Base-by-base conservation (phyloP, 2,329 filamentous ascomycete species). In the Exophiala calicioides region DNA sequence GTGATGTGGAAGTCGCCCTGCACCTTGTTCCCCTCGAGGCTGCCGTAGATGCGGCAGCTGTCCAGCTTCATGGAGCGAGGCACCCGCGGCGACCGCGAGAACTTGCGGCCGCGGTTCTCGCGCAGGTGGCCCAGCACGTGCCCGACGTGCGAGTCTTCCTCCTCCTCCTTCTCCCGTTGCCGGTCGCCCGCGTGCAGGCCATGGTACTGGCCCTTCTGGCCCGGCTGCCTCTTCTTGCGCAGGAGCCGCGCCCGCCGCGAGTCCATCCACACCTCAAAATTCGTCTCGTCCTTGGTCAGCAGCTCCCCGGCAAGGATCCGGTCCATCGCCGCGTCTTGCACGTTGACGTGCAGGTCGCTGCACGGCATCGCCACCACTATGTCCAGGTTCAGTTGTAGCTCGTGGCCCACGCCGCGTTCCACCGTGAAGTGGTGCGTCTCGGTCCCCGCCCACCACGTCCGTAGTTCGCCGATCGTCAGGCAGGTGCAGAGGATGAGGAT, bases 1-100 rank as follows among this genome's bases (percentile, higher is more conserved):
- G 93, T 98, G 62, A 98, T 93, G 66, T 98, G 93, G 65, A 98
- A 97, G 67, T 98, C 91, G 3, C 91, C 93, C 69, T 96, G 91
- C 33, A 98, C 93, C 72, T 94, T 95, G 69, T 98, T 98, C 58
- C 94, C 79, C 58, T 95, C 86, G 66, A 98, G 68, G 60, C 82
- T 94, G 24, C 93, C 93, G 67, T 82, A 98, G 54, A 98, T 82
- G 36, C 93, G 82, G 68, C 93, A 98, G 53, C 86, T 86, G 66
- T 95, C 87, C 12, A 77, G 68, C 16, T 72, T 71, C 64, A 76
- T 77, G 13, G 70, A 61, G 19, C 75, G 68, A 41, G 71, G 70
- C 44, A 93, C 62, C 50, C 73, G 77, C 1, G 90, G 90, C 2
- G 89, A 93, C 77, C 86, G 90, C 26, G 79, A 60, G 55, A 83